Percentiles rank a stretch among this genome's conserved stretches.
phyloP scores from a whole-genome alignment of 495 filamentous ascomycete genomes.

The Neurospora sp. region DNA sequence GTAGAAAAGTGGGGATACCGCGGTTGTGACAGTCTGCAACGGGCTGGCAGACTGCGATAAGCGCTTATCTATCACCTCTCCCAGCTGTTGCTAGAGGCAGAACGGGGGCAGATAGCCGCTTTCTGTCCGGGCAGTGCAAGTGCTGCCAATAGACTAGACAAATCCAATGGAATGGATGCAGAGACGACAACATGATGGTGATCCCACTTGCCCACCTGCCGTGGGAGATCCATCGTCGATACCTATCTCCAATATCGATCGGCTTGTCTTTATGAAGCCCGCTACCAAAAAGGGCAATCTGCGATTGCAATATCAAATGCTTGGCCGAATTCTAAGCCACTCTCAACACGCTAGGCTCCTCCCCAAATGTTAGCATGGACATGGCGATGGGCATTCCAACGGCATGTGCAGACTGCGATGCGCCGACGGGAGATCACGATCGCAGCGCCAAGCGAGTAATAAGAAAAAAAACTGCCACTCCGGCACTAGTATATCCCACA shows the following conservation, averaged over 20 bases:
- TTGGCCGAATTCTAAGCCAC: background rate
- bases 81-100: background rate
- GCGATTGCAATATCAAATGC: background rate
- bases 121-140: background rate
- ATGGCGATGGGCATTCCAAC: background rate
- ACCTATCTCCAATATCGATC: background rate
- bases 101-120: background rate
- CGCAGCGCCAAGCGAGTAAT: background rate
- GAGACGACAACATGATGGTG: background rate
- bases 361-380: background rate
- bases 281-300: background rate
- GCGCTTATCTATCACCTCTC: background rate
- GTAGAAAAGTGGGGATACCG: background rate
- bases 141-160: background rate
- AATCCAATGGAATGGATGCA: background rate
- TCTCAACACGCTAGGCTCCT: background rate
- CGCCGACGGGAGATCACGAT: background rate
- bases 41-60: background rate
- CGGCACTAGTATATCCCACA: background rate
- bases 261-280: background rate
- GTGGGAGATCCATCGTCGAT: background rate
- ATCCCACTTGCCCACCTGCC: background rate
- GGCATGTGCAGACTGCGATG: background rate
- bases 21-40: background rate
- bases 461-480: background rate